phyloP scores from a whole-genome alignment of 139 green algal species.

The Yamagishiella unicocca region DNA sequence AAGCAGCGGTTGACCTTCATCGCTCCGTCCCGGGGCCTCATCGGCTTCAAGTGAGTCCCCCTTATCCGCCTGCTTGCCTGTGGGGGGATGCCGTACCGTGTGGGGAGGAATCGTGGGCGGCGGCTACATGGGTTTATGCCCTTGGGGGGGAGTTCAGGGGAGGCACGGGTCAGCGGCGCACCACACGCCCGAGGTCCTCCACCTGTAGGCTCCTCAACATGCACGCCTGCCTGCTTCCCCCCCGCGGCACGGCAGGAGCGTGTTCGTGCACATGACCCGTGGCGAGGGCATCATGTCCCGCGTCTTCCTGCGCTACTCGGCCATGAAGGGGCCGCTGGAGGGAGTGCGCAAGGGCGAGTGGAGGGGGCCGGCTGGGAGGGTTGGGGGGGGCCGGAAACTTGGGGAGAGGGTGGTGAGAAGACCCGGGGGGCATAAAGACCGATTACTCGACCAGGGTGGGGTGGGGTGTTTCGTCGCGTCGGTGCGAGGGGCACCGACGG shows the following conservation, averaged over 20 bases:
- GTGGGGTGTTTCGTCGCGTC: background rate
- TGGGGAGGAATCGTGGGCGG: too few relatives aligned
- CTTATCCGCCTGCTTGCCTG: background rate
- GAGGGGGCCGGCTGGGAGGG: too few relatives aligned
- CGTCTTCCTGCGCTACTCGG: conserved; percentile 72
- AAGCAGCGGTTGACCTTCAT: conserved; percentile 81
- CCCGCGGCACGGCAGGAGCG: conserved; percentile 65
- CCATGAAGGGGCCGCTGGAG: conserved; percentile 71
- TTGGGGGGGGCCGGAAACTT: background rate
- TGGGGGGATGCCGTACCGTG: background rate
- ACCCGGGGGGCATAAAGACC: background rate
- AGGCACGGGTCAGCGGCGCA: too few relatives aligned
- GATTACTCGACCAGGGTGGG: background rate
- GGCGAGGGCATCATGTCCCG: conserved; percentile 85
- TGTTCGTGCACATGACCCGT: conserved; percentile 83
- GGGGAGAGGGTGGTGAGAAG: background rate
- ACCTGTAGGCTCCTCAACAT: too few relatives aligned
- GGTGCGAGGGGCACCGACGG: too few relatives aligned
- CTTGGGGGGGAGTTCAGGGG: too few relatives aligned
- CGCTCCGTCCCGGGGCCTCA: conserved; percentile 74
- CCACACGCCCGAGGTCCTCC: too few relatives aligned
- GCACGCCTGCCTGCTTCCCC: background rate
- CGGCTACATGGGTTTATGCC: too few relatives aligned
- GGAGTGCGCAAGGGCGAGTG: conserved; percentile 77
- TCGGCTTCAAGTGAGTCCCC: conserved; percentile 50